Evolutionary conservation across 441 rosid species (phyloP).

Genomic region (Hura crepitans): DNA sequence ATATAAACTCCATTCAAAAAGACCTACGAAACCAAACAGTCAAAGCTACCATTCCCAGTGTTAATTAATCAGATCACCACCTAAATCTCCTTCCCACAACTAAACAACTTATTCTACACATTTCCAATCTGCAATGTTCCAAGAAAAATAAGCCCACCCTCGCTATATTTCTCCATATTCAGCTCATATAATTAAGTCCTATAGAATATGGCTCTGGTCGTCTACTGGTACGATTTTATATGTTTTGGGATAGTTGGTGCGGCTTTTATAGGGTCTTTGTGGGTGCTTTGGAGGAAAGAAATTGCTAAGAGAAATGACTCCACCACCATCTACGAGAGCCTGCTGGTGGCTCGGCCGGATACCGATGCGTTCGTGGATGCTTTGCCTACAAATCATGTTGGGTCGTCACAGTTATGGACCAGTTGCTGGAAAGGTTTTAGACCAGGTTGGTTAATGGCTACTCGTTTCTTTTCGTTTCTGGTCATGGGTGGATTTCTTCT

Average conservation of each 20-base stretch:
- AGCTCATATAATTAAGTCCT: neutral
- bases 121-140: neutral
- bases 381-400: conserved; percentile 42
- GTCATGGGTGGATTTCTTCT: conserved; percentile 49
- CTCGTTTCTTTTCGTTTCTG: conserved; percentile 52
- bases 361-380: conserved; percentile 27
- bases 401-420: conserved; percentile 55
- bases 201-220: conserved; percentile 41
- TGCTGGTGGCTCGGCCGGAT: conserved; percentile 34
- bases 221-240: conserved; percentile 67
- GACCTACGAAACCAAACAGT: conserved; percentile 36
- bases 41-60: conserved; percentile 44
- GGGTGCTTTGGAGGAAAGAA: conserved; percentile 62
- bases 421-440: conserved; percentile 75
- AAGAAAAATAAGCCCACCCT: neutral
- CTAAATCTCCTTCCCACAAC: conserved; percentile 6
- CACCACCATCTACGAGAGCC: conserved; percentile 42
- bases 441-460: conserved; percentile 64
- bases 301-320: conserved; percentile 35
- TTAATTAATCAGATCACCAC: neutral
- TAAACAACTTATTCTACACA: no score
- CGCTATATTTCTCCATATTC: no score
- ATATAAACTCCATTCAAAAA: no score
- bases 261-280: conserved; percentile 46
- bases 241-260: conserved; percentile 63